phyloP scores from a whole-genome alignment of 2,329 filamentous ascomycete genomes.

The Xylariaceae sp. region DNA sequence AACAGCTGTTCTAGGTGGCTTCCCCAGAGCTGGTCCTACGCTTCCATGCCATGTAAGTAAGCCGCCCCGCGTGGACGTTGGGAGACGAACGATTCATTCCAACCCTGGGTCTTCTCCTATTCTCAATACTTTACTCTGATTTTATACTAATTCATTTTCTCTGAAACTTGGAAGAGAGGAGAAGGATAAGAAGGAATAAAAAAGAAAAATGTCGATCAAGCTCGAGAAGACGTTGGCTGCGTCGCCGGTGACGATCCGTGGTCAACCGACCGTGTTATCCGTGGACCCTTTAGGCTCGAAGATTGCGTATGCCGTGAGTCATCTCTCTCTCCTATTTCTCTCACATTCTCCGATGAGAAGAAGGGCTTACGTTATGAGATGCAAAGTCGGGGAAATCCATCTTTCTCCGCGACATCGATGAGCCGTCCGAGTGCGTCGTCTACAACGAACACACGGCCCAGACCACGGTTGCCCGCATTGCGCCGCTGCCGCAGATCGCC shows the following conservation, averaged over 20 bases:
- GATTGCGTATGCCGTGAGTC: conserved; percentile 81
- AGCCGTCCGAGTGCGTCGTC: conserved; percentile 77
- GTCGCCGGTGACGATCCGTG: conserved; percentile 74
- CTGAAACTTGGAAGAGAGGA: too few species aligned
- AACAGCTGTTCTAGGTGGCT: background rate
- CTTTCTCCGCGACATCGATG: conserved; percentile 90
- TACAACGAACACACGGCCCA: conserved; percentile 86
- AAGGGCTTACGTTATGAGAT: too few species aligned
- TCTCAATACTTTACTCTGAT: too few species aligned
- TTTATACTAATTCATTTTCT: too few species aligned
- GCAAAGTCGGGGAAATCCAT: conserved; percentile 86
- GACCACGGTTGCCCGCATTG: conserved; percentile 89
- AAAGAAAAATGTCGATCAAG: conserved; percentile 45
- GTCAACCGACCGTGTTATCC: conserved; percentile 83
- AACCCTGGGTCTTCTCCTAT: too few species aligned
- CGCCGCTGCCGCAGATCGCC: conserved; percentile 62
- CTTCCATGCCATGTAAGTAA: background rate
- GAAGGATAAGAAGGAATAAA: too few species aligned
- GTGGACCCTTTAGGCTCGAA: conserved; percentile 84
- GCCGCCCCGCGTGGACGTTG: background rate
- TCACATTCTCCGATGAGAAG: too few species aligned
- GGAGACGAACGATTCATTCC: background rate
- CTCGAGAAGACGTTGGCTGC: conserved; percentile 74
- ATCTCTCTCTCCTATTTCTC: background rate
- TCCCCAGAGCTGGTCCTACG: background rate